Percentiles rank a stretch among this genome's conserved stretches.
These are phyloP conservation scores for Aspergillus quadricinctus DNA, from an alignment of 2,329 filamentous ascomycete genomes.

Conservation along the genomic window DNA sequence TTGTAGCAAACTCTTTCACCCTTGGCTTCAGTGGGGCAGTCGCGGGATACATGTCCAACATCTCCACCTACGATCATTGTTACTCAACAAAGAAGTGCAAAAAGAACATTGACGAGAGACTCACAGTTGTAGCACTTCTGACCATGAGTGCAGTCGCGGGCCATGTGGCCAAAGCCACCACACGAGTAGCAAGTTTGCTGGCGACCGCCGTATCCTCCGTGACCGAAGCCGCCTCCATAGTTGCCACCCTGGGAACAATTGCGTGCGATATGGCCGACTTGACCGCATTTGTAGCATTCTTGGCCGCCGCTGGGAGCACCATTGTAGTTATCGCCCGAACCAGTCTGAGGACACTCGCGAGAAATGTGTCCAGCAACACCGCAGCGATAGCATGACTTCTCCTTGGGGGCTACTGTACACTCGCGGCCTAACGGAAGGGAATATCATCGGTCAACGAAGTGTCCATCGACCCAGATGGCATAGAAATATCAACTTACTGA, in stretches of 20 bases:
- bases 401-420: conserved; percentile 83
- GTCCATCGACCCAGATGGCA: background rate
- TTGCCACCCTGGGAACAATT: conserved; percentile 51
- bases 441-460: background rate
- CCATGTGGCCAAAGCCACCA: conserved; percentile 95
- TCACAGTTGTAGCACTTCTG: conserved; percentile 99
- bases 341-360: conserved; percentile 61
- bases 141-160: conserved; percentile 95
- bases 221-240: conserved; percentile 46
- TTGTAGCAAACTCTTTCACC: conserved; percentile 98
- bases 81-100: conserved; percentile 2
- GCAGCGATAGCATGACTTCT: conserved; percentile 64
- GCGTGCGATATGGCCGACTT: conserved; percentile 91
- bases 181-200: conserved; percentile 97
- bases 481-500: conserved; percentile 55
- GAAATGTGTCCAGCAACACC: conserved; percentile 85
- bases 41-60: conserved; percentile 89
- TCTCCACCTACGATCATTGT: conserved; percentile 58
- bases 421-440: conserved; percentile 64
- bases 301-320: conserved; percentile 49
- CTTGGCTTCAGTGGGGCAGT: conserved; percentile 89
- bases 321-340: conserved; percentile 43
- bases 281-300: conserved; percentile 98
- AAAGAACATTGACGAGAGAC: conserved; percentile 19
- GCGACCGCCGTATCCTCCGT: conserved; percentile 47